Conservation (phyloP, 2,329 filamentous ascomycete species). For the Colletotrichum nymphaeae region DNA sequence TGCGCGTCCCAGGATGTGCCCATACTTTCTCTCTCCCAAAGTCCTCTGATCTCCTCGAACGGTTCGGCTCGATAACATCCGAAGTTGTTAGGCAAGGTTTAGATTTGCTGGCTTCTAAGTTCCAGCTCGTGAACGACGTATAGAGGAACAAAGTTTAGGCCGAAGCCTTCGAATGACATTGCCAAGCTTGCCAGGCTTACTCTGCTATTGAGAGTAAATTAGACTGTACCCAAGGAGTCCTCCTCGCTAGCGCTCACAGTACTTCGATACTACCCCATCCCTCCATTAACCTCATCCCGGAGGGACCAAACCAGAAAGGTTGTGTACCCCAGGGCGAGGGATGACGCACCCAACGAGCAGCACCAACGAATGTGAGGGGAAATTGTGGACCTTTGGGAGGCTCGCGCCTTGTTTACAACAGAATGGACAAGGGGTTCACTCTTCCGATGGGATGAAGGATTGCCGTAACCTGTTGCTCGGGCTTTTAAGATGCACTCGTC, state of each 20-base stretch:
- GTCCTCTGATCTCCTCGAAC: neutral
- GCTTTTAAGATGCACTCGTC: neutral
- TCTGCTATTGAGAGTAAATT: too few species aligned
- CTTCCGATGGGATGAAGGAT: constrained; percentile 8
- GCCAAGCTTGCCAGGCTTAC: too few species aligned
- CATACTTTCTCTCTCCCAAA: neutral
- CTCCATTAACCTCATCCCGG: neutral
- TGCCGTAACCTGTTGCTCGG: neutral
- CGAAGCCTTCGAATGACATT: neutral
- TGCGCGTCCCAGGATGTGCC: neutral
- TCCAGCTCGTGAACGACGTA: too few species aligned
- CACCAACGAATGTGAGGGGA: constrained; percentile 14
- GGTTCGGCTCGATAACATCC: neutral
- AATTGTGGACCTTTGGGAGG: constrained; percentile 17
- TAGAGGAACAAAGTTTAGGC: too few species aligned
- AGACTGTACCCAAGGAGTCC: neutral
- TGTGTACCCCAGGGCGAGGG: neutral
- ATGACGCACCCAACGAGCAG: neutral
- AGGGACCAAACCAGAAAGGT: neutral
- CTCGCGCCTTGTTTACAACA: constrained; percentile 5
- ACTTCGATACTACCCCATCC: neutral
- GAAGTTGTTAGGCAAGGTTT: neutral
- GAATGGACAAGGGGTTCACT: constrained; percentile 15
- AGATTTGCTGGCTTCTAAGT: too few species aligned
- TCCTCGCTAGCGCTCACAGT: neutral